Percentiles rank a stretch among this genome's conserved stretches.
Evolutionary conservation across 768 basidiomycete genomes (phyloP).

Genomic region (Chalciporus piperatus): DNA sequence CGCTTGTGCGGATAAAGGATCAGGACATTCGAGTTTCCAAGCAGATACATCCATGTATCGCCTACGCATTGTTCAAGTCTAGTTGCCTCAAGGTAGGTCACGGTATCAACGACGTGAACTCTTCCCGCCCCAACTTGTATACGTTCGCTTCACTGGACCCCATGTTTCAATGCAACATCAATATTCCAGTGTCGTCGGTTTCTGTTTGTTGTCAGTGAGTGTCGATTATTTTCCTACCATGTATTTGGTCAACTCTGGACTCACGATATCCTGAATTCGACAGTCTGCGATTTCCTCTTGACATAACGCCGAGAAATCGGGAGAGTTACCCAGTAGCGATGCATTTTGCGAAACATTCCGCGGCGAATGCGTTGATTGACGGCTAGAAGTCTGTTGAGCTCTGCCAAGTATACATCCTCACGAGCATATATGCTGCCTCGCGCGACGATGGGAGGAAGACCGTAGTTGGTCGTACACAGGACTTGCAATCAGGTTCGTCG

Average conservation of each 20-base stretch:
- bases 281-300: conserved; percentile 86
- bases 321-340: conserved; percentile 85
- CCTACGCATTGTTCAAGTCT: too few species aligned
- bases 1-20: too few species aligned
- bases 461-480: conserved; percentile 88
- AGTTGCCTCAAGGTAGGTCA: too few species aligned
- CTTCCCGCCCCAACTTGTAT: too few species aligned
- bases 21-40: too few species aligned
- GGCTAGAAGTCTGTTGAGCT: conserved; percentile 86
- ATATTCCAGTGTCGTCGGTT: conserved; percentile 86
- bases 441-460: conserved; percentile 85
- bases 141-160: too few species aligned
- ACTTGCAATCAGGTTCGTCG: conserved; percentile 67
- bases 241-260: background rate
- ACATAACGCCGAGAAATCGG: conserved; percentile 74
- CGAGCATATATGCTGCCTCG: conserved; percentile 82
- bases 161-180: conserved; percentile 67
- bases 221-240: background rate
- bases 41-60: too few species aligned
- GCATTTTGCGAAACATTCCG: conserved; percentile 84
- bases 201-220: conserved; percentile 82
- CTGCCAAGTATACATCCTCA: conserved; percentile 87
- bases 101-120: too few species aligned
- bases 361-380: conserved; percentile 75
- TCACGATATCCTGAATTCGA: background rate